Evolutionary conservation across 805 yeast species (phyloP).

Genomic region (Candida loeiensis): DNA sequence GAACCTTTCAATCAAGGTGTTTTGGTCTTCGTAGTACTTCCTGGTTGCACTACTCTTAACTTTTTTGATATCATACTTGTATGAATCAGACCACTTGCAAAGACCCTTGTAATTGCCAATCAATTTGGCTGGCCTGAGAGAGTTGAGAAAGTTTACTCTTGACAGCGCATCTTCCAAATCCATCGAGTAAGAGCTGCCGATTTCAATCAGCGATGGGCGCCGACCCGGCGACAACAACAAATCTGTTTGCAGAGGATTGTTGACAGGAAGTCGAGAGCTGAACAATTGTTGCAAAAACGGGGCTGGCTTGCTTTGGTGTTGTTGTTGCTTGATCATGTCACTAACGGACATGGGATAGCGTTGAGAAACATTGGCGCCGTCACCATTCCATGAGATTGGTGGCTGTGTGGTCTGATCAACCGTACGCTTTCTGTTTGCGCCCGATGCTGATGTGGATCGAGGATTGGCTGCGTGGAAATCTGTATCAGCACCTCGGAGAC

Average conservation of each 20-base stretch:
- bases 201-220: slow-evolving; percentile 9
- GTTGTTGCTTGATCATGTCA: not conserved
- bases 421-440: not conserved
- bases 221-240: slow-evolving; percentile 3
- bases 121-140: slow-evolving; percentile 30
- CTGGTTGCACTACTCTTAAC: slow-evolving; percentile 27
- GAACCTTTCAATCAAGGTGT: slow-evolving; percentile 54
- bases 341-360: slow-evolving; percentile 4
- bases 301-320: not conserved
- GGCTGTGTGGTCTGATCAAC: not conserved
- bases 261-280: slow-evolving; percentile 27
- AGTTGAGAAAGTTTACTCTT: slow-evolving; percentile 20
- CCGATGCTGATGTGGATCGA: slow-evolving; percentile 6
- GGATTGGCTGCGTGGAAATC: not conserved
- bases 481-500: not conserved
- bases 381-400: not conserved
- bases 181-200: slow-evolving; percentile 13
- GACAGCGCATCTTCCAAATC: slow-evolving; percentile 23
- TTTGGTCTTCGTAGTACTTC: slow-evolving; percentile 54
- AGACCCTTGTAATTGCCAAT: slow-evolving; percentile 30
- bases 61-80: slow-evolving; percentile 14
- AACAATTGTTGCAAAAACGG: slow-evolving; percentile 30
- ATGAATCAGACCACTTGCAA: slow-evolving; percentile 30
- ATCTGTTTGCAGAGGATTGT: slow-evolving; percentile 22
- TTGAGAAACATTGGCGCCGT: not conserved